Base-by-base conservation (phyloP, 176 grass and related monocot species). In the Musa acuminata region DNA sequence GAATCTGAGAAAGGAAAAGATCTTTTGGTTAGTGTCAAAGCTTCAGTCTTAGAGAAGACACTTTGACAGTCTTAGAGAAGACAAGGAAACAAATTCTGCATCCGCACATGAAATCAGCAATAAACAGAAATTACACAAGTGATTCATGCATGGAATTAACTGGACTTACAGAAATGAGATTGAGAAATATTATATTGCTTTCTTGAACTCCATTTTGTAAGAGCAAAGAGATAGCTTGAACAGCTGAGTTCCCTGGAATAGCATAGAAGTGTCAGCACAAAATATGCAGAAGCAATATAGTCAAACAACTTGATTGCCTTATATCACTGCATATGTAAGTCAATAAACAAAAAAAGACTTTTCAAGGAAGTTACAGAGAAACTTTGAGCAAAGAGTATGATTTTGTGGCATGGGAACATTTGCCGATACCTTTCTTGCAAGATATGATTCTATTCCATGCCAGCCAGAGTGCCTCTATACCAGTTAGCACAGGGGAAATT, bases 121-220 rank as follows among this genome's bases (percentile, higher is more conserved):
- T 50, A 25, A 13, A 72, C 26, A 64, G 53, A 43, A 43, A 43
- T 43, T 43, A 43, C 35, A 43, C 35, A 6, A 43, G 35, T 43
- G 35, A 43, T 43, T 43, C 35, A 43, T 43, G 35, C 35, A 60
- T 51, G n/a, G 10, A 10, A 72, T 62, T 17, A 55, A 16, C 19
- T 35, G 49, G 77, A 57, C 83, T 82, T 88, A 97, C 93, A 67
- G 85, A 97, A 23, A 93, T 89, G 29, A 97, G 93, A 78, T 85
- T 97, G 23, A 97, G 87, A 75, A 97, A 97, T 70, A 97, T 93
- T 74, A 97, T 93, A 49, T 78, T 83, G 21, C 83, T 64, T 77
- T 97, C 93, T 55, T 85, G 90, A 75, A 97, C 90, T 70, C 90
- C 93, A 74, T 88, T 93, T 14, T 78, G 76, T 69, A 90, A 87